These are phyloP conservation scores for Coriolopsis trogii DNA, from an alignment of 1,284 basidiomycete species.

Conservation along the genomic window DNA sequence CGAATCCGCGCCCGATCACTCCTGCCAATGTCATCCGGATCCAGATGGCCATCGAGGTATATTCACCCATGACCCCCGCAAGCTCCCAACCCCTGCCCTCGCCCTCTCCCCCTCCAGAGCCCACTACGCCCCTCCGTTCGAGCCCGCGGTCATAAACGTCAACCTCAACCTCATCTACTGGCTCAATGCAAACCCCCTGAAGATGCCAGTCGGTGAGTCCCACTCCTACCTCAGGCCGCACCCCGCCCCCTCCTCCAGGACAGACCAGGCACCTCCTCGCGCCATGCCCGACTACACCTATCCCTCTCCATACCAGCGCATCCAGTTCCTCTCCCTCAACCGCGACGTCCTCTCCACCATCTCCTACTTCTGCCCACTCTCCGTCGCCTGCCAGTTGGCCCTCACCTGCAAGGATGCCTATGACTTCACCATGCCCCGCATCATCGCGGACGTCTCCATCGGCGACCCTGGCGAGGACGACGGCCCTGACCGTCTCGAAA, in stretches of 20 bases:
- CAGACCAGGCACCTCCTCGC: not conserved
- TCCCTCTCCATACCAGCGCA: constrained; percentile 1
- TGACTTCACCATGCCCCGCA: constrained; percentile 22
- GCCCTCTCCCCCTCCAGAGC: constrained; percentile 1
- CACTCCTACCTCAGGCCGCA: constrained; percentile 4
- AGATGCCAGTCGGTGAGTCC: constrained; percentile 23
- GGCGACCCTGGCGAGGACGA: constrained; percentile 15
- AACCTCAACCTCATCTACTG: constrained; percentile 21
- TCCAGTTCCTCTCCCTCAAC: constrained; percentile 21
- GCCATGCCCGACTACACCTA: constrained; percentile 2
- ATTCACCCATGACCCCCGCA: constrained; percentile 22
- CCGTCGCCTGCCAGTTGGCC: constrained; percentile 22
- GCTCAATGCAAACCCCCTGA: too few species aligned
- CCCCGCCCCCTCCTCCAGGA: not conserved
- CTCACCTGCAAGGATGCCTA: constrained; percentile 24
- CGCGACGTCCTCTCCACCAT: constrained; percentile 24
- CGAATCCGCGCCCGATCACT: constrained; percentile 20
- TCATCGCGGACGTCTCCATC: constrained; percentile 24
- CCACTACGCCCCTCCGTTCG: too few species aligned
- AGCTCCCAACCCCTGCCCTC: constrained; percentile 8
- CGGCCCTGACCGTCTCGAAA: constrained; percentile 19
- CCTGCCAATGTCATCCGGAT: constrained; percentile 25
- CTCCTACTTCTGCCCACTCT: constrained; percentile 15
- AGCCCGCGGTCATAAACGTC: constrained; percentile 10
- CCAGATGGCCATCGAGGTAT: constrained; percentile 24